A percentile compares a stretch with the other conserved stretches of the same genome.
phyloP scores from a whole-genome alignment of 2,329 filamentous ascomycete genomes.

The Ceratocystis harringtonii region DNA sequence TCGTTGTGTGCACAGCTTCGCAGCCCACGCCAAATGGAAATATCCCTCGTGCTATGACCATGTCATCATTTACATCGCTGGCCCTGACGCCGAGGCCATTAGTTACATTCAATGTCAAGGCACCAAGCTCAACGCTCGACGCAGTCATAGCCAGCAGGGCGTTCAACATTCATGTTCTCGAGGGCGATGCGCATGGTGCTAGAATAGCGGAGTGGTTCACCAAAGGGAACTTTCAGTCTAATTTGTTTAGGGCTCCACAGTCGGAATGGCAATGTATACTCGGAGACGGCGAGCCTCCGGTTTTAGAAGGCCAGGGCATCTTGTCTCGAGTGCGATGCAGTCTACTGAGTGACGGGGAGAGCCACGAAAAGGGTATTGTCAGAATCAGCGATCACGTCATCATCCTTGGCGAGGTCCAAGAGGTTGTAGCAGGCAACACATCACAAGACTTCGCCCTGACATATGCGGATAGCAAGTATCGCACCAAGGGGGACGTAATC shows the following conservation, averaged over 20 bases:
- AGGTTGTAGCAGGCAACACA: conserved; percentile 27
- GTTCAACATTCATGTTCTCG: conserved; percentile 43
- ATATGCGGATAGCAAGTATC: conserved; percentile 36
- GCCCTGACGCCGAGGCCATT: conserved; percentile 32
- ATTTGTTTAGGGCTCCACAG: conserved; percentile 25
- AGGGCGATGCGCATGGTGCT: conserved; percentile 33
- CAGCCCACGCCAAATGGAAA: conserved; percentile 19
- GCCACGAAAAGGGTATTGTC: conserved; percentile 27
- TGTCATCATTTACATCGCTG: conserved; percentile 45
- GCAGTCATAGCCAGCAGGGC: conserved; percentile 30
- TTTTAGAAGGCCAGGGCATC: conserved; percentile 38
- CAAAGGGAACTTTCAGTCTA: conserved; percentile 30
- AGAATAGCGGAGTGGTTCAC: conserved; percentile 38
- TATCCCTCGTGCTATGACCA: conserved; percentile 38
- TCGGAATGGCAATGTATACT: conserved; percentile 13
- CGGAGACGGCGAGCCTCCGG: conserved; percentile 24
- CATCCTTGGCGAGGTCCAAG: conserved; percentile 36
- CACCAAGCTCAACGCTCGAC: conserved; percentile 40
- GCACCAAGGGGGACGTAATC: conserved; percentile 29
- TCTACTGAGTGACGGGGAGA: conserved; percentile 28
- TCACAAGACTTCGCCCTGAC: conserved; percentile 31
- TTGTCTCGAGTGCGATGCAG: conserved; percentile 33
- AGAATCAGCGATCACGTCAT: conserved; percentile 37
- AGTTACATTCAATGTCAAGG: conserved; percentile 42
- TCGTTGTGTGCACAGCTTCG: conserved; percentile 40